Evolutionary conservation across 306 rosid species (phyloP), one percentile per base, ranked within the genome.

Genomic region (Malus fusca): DNA sequence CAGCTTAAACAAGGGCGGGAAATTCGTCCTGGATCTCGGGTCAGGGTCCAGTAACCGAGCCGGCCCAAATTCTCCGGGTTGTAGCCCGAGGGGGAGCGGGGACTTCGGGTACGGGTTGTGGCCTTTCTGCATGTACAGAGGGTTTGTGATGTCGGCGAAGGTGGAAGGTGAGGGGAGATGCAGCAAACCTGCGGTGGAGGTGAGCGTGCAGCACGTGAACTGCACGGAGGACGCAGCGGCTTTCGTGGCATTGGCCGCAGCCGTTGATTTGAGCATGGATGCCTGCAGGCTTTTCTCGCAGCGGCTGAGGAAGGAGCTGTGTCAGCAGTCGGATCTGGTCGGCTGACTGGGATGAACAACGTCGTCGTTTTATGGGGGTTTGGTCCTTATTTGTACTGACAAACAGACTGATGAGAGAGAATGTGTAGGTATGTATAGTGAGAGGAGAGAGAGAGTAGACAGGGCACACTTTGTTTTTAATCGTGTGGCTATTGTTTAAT

Each of bases 41-140:
- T 81, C 82, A 4, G 97, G 19, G 88, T 91, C 3, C 82, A 82
- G 70, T 83, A 78, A 58, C 88, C 82, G 1, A 82, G 83, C 0
- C 73, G 77, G 0, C 74, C 88, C 85, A 42, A 76, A 79, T 4
- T 90, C 97, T 1, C 96, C 97, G 40, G 92, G 30, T 22, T 84
- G 90, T 61, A 92, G 97, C 42, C 97, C 96, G 14, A 82, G 88
- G 46, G 40, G 91, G 23, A 92, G 94, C n/a, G 97, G 96, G 0
- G 97, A 92, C 51, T 88, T 82, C n/a, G 96, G 96, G 0, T 86
- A 81, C 23, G 92, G 96, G 3, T 74, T 92, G 21, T 92, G 93
- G 97, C 97, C 96, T 0, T 90, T 87, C 68, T 81, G 93, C 53
- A 37, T 87, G 88, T 88, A 88, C 85, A 90, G 69, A 53, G 89